These are phyloP conservation scores for Mycena amicta DNA, from an alignment of 768 basidiomycete species.

Conservation along the genomic window DNA sequence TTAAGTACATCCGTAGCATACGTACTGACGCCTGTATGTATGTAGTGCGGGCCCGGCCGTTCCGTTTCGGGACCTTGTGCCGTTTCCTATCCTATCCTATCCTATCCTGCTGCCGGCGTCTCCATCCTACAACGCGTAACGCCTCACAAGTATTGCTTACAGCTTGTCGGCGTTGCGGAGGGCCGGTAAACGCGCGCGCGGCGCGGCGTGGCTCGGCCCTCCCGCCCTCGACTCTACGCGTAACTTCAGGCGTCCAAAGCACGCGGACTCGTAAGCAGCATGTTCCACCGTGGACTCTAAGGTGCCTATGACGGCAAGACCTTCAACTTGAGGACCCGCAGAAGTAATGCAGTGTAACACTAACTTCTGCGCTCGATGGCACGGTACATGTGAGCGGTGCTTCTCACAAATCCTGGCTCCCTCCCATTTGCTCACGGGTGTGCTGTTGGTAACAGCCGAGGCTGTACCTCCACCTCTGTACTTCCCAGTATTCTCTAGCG, in stretches of 20 bases:
- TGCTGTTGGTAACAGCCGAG: not conserved
- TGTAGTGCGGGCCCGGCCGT: not conserved
- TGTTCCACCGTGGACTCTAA: not conserved
- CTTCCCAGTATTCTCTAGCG: not conserved
- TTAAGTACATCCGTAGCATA: not conserved
- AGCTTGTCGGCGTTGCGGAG: no score
- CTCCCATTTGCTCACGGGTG: not conserved
- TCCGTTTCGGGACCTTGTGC: not conserved
- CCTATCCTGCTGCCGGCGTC: no score
- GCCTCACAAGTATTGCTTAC: no score
- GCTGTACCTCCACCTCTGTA: not conserved
- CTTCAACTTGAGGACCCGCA: not conserved
- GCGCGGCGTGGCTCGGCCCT: no score
- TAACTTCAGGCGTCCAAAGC: not conserved
- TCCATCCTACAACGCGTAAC: no score
- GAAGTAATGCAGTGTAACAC: not conserved
- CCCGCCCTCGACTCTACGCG: no score
- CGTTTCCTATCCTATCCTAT: no score
- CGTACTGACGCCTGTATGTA: not conserved
- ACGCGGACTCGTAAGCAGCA: not conserved
- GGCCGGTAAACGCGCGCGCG: no score
- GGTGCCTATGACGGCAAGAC: not conserved
- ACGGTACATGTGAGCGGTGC: not conserved
- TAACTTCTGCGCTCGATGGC: not conserved
- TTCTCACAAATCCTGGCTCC: not conserved